Percentiles rank a stretch among this genome's conserved stretches.
Evolutionary conservation across 75 land plant genomes (phyloP).

Genomic region (Cryptomeria japonica): DNA sequence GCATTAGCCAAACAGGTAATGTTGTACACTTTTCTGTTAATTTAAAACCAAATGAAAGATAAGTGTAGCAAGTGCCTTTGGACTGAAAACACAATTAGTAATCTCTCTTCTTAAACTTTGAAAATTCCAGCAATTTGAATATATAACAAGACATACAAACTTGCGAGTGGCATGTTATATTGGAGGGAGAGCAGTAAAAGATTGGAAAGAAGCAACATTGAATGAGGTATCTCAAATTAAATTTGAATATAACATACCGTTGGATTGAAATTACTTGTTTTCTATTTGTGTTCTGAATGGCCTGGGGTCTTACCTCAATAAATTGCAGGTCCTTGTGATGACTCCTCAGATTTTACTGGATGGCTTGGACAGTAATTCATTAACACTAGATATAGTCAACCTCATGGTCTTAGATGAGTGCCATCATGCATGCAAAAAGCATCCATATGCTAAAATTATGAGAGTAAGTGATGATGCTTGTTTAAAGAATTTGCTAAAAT

Average conservation of each 20-base stretch:
- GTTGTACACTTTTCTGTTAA: too few relatives aligned
- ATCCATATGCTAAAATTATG: too few relatives aligned
- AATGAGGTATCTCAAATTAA: constrained; percentile 39
- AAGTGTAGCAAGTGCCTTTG: neutral
- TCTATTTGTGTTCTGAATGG: too few relatives aligned
- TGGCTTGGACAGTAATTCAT: neutral
- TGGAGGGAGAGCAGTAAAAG: constrained; percentile 67
- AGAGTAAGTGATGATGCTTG: too few relatives aligned
- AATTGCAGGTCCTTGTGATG: neutral
- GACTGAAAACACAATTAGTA: neutral
- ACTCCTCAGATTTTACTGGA: neutral
- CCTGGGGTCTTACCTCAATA: too few relatives aligned
- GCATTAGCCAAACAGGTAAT: constrained; percentile 38
- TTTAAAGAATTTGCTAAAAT: too few relatives aligned
- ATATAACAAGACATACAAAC: constrained; percentile 52
- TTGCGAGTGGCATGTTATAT: constrained; percentile 58
- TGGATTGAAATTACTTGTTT: too few relatives aligned
- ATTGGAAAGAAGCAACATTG: constrained; percentile 48
- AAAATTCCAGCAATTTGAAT: constrained; percentile 62
- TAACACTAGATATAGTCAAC: too few relatives aligned
- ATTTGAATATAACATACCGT: too few relatives aligned
- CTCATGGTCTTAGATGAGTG: too few relatives aligned
- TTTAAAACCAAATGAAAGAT: neutral
- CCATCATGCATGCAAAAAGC: too few relatives aligned
- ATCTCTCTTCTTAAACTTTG: neutral